Base-by-base conservation (phyloP, 148 eudicot genomes). In the Oxyria digyna region DNA sequence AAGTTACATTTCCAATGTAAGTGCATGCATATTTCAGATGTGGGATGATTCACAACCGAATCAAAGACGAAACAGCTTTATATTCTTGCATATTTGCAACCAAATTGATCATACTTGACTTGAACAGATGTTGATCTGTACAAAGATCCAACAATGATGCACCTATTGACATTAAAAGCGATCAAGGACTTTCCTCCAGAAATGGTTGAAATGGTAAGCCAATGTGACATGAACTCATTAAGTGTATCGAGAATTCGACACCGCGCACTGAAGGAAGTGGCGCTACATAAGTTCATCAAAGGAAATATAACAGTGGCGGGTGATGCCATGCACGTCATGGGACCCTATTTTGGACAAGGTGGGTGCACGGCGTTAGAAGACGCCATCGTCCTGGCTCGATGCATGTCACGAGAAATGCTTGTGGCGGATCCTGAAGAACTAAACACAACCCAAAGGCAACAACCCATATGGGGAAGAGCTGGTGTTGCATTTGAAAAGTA, bases 291-390 rank as follows among this genome's bases (percentile, higher is more conserved):
- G 37, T 59, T 59, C 20, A 59, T 17, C 20, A 59, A 29, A 15
- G 65, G 65, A 3, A 68, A 68, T 17, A 37, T 68, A 8, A 43
- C 55, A 26, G 54, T 68, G 43, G 71, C 71, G 2, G 71, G 71
- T 3, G 71, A 68, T 8, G 71, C 71, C 4, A 68, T 68, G 71
- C 71, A 68, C 20, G 55, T 68, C 9, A 68, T 68, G 37, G 49
- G 49, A 20, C 71, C 71, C 17, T 68, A 33, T 41, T 42, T 43
- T 4, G 71, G 71, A 11, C 71, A 68, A 68, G 71, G 71, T 1
- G 49, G 71, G 9, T 68, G 27, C 24, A 3, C 55, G 24, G 71
- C 71, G 1, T 6, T 68, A 4, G 71, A 68, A 43, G 71, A 68
- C 55, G 55, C 55, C 11, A 21, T 68, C 6, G 71, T 68, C 8